phyloP scores from a whole-genome alignment of 2,329 filamentous ascomycete species.

The Lasiodiplodia theobromae region DNA sequence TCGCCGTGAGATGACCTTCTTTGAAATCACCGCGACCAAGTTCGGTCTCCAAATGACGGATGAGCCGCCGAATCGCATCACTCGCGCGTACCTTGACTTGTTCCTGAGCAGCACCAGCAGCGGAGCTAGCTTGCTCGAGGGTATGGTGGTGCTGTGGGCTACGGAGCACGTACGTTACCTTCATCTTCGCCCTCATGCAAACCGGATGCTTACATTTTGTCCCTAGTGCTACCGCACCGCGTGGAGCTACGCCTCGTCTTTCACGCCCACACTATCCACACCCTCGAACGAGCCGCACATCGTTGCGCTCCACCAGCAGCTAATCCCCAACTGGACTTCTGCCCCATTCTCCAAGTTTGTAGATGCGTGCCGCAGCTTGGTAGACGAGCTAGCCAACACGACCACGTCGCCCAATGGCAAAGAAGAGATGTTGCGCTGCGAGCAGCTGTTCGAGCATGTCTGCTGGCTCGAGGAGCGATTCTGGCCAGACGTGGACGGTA shows the following conservation, averaged over 20 bases:
- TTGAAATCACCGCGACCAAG: constrained; percentile 67
- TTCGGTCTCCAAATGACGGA: constrained; percentile 63
- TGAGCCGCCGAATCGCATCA: constrained; percentile 56
- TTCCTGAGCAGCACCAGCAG: constrained; percentile 64
- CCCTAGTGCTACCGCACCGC: constrained; percentile 54
- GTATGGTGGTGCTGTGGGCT: constrained; percentile 77
- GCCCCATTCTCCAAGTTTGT: constrained; percentile 59
- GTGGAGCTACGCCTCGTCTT: constrained; percentile 57
- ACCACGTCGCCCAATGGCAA: constrained; percentile 56
- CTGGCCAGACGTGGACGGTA: constrained; percentile 58
- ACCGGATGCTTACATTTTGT: not conserved
- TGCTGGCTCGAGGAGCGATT: constrained; percentile 57
- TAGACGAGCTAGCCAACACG: constrained; percentile 58
- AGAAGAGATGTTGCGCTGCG: constrained; percentile 56
- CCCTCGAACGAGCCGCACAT: constrained; percentile 53
- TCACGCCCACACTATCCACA: constrained; percentile 48
- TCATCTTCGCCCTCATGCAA: not conserved
- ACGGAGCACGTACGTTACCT: constrained; percentile 65
- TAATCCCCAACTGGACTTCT: constrained; percentile 61
- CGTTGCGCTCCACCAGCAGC: constrained; percentile 56
- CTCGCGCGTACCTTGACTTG: constrained; percentile 63
- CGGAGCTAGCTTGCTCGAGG: constrained; percentile 66
- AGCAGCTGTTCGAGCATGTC: constrained; percentile 56
- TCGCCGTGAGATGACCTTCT: constrained; percentile 71
- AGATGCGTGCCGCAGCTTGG: constrained; percentile 55